phyloP scores from a whole-genome alignment of 2,329 filamentous ascomycete species.

The Aspergillus sp. region DNA sequence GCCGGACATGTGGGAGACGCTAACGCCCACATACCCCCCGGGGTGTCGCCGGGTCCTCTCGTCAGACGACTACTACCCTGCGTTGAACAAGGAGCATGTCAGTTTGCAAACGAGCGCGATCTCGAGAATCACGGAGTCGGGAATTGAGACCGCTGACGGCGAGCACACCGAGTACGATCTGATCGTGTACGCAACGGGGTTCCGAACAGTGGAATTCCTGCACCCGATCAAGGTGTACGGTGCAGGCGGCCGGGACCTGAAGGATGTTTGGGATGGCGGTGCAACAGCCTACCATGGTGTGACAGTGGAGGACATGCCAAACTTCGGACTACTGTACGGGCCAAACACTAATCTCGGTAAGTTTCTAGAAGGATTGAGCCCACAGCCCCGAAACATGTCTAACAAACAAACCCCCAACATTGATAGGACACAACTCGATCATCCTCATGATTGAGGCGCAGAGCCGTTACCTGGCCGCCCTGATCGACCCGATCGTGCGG shows the following conservation, averaged over 20 bases:
- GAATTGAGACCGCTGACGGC: conserved; percentile 47
- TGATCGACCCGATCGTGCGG: conserved; percentile 51
- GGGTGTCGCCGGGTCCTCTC: conserved; percentile 59
- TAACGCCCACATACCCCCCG: conserved; percentile 55
- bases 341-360: conserved; percentile 54
- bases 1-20: conserved; percentile 52
- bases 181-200: conserved; percentile 60
- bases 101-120: conserved; percentile 53
- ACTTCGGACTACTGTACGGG: conserved; percentile 60
- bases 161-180: conserved; percentile 53
- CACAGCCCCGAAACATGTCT: not conserved
- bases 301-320: conserved; percentile 53
- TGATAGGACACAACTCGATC: conserved; percentile 54
- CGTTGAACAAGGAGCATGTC: conserved; percentile 50
- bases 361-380: not conserved
- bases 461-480: conserved; percentile 52
- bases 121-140: conserved; percentile 44
- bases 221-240: conserved; percentile 57
- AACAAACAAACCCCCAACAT: not conserved
- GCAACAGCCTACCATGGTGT: conserved; percentile 54
- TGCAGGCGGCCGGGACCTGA: conserved; percentile 41
- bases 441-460: conserved; percentile 64
- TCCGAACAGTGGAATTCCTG: conserved; percentile 60
- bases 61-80: conserved; percentile 57
- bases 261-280: conserved; percentile 55